Evolutionary conservation across 2,329 filamentous ascomycete genomes (phyloP).

Genomic region (Fusarium cyanostomum): DNA sequence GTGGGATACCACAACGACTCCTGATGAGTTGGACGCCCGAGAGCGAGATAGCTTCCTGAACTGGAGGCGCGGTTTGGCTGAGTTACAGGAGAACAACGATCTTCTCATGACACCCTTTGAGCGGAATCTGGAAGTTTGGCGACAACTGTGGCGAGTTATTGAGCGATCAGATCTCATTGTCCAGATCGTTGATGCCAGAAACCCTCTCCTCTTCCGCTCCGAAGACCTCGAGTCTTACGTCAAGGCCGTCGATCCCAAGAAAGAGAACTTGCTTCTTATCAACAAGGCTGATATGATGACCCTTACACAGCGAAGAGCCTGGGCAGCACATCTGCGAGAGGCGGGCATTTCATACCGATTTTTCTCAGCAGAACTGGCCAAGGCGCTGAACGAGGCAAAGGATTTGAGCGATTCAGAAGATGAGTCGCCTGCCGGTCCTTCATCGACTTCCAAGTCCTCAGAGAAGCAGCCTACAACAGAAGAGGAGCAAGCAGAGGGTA

Average conservation of each 20-base stretch:
- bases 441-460: conserved; percentile 36
- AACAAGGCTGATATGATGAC: conserved; percentile 99
- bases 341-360: conserved; percentile 90
- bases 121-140: conserved; percentile 96
- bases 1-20: conserved; percentile 89
- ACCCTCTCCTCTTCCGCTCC: conserved; percentile 91
- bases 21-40: conserved; percentile 78
- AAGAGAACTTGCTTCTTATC: conserved; percentile 90
- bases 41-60: conserved; percentile 85
- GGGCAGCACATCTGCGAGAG: conserved; percentile 87
- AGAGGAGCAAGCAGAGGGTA: conserved; percentile 41
- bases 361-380: conserved; percentile 93
- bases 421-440: conserved; percentile 42
- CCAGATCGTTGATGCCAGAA: conserved; percentile 97
- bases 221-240: conserved; percentile 95
- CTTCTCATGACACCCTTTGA: conserved; percentile 98
- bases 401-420: conserved; percentile 60
- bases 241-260: conserved; percentile 87
- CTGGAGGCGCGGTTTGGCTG: conserved; percentile 90
- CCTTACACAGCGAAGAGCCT: conserved; percentile 77
- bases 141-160: conserved; percentile 97
- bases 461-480: conserved; percentile 24
- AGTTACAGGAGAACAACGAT: conserved; percentile 93
- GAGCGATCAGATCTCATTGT: conserved; percentile 95
- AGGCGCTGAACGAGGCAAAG: conserved; percentile 83